A percentile compares a stretch with the other conserved stretches of the same genome.
These are phyloP conservation scores for Microcos paniculata DNA, from an alignment of 345 rosid species.

Conservation along the genomic window DNA sequence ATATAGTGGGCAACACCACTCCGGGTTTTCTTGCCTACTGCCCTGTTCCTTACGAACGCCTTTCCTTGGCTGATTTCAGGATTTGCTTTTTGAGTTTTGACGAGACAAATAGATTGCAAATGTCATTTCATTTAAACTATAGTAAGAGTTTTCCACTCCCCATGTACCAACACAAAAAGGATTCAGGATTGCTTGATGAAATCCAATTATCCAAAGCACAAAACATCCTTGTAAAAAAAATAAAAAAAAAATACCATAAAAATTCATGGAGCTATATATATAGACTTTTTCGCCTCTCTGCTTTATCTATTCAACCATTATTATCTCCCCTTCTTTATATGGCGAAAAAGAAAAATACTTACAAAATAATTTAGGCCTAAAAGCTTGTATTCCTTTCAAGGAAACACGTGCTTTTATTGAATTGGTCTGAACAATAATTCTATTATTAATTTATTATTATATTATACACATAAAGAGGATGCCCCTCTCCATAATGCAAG, in stretches of 20 bases:
- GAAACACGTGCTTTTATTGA: background rate
- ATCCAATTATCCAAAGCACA: background rate
- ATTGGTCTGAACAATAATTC: too few relatives aligned
- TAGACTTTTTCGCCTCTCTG: background rate
- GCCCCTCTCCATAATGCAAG: background rate
- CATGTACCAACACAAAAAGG: background rate
- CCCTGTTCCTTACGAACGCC: background rate
- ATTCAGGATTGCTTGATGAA: background rate
- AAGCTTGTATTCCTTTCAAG: background rate
- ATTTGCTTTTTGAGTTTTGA: background rate
- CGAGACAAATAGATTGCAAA: slow-evolving; percentile 11
- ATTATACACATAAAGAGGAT: background rate
- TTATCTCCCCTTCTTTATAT: background rate
- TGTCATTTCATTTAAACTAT: slow-evolving; percentile 24
- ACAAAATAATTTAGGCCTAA: background rate
- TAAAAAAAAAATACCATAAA: too few relatives aligned
- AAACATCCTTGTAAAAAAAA: slow-evolving; percentile 2
- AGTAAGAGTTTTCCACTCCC: background rate
- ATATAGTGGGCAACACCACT: slow-evolving; percentile 47
- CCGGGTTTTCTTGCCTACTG: slow-evolving; percentile 46
- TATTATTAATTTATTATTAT: too few relatives aligned
- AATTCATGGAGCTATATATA: background rate
- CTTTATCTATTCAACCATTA: background rate
- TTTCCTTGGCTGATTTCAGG: background rate
- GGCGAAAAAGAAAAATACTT: background rate